Evolutionary conservation across 345 rosid species (phyloP), one percentile per base, ranked within the genome.

Genomic region (Moricandia arvensis): DNA sequence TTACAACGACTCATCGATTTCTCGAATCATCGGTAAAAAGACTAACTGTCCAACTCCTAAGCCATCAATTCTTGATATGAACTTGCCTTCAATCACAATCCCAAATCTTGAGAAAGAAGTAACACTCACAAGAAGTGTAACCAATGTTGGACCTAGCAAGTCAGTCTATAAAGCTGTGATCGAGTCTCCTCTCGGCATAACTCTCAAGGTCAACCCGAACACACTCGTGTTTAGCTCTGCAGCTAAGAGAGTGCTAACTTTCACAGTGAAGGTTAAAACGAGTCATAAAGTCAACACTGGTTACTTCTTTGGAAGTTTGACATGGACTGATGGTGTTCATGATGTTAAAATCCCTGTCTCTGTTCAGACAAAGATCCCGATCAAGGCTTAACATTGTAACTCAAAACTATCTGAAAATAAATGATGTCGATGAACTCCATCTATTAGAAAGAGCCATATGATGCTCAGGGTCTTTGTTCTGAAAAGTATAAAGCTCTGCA

Each of bases 251-350:
- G 59, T 9, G 13, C 59, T 38, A 49, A 54, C 51, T 43, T 76
- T 70, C 61, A 5, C 38, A 13, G 81, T 82, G 35, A 69, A 54
- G 30, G 72, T 71, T 47, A 75, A 34, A 13, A 38, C 83, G 12
- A 55, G 65, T 15, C 63, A 83, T 5, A 63, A 55, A 65, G 77
- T 79, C 69, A 81, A 82, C 66, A 73, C 77, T 30, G 85, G 83
- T 8, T 85, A 74, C 75, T 69, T 51, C 6, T 87, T 86, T 74
- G 82, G 88, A 10, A 82, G 86, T 78, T 66, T 86, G 31, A 78
- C 81, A 11, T 85, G 88, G 83, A 81, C 66, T 0, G 77, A 81
- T 71, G 81, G 81, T 38, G 49, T 41, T 18, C 83, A 76, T 60
- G n/a, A 41, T 59, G 87, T 87, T 43, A 68, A 4, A 53, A 81